Evolutionary conservation across 1,139 yeast species (phyloP).

Genomic region (Taiozyma onychis): DNA sequence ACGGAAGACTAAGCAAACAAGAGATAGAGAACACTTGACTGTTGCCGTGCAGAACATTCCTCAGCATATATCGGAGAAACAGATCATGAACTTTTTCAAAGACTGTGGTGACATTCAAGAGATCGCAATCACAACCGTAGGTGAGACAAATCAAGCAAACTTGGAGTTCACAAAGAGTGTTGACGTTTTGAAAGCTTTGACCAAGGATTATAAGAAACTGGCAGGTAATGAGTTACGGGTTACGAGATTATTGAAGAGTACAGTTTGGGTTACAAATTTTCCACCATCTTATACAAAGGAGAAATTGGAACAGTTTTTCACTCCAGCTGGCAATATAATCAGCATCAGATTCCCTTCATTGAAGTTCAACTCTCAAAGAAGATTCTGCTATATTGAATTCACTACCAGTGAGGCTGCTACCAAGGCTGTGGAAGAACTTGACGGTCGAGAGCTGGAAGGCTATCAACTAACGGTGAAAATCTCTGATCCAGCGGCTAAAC

Average conservation of each 20-base stretch:
- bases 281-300: conserved; percentile 50
- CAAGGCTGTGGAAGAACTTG: conserved; percentile 38
- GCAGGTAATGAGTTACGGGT: conserved; percentile 42
- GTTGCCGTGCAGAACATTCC: conserved; percentile 43
- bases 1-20: conserved; percentile 9
- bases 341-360: conserved; percentile 67
- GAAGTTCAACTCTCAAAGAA: conserved; percentile 46
- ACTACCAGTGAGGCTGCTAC: conserved; percentile 40
- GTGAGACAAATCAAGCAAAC: conserved; percentile 33
- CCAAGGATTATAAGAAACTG: conserved; percentile 48
- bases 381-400: conserved; percentile 76
- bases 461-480: conserved; percentile 46
- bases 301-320: conserved; percentile 39
- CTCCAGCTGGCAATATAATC: conserved; percentile 36
- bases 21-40: conserved; percentile 56
- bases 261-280: conserved; percentile 67
- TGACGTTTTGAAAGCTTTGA: conserved; percentile 55
- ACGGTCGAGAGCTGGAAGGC: conserved; percentile 33
- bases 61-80: conserved; percentile 25
- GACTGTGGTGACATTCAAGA: conserved; percentile 57
- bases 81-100: conserved; percentile 39
- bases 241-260: conserved; percentile 37
- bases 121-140: conserved; percentile 27
- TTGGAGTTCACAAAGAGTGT: conserved; percentile 50
- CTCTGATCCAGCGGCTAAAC: conserved; percentile 45